phyloP scores from a whole-genome alignment of 345 rosid genomes.

The Eucalyptus pauciflora region DNA sequence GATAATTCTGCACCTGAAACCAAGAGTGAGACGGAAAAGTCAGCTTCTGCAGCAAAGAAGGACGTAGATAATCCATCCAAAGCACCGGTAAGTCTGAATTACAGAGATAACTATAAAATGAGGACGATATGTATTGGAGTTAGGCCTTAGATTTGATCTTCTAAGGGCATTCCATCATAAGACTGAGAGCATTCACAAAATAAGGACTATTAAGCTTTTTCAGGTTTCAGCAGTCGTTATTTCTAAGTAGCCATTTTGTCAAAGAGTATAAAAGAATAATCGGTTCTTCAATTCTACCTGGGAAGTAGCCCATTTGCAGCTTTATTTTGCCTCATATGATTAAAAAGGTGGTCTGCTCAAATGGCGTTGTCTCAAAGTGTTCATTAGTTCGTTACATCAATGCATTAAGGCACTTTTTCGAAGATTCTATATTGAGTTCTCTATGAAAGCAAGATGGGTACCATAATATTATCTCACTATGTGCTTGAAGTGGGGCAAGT shows the following conservation, averaged over 20 bases:
- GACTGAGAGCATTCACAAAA: neutral
- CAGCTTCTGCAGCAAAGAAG: constrained; percentile 51
- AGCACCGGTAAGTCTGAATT: constrained; percentile 26
- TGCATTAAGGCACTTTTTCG: neutral
- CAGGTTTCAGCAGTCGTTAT: neutral
- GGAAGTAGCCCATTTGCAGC: neutral
- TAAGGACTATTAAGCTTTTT: neutral
- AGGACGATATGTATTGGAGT: neutral
- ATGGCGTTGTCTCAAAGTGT: neutral
- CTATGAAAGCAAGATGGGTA: neutral
- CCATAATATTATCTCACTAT: neutral
- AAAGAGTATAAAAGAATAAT: neutral
- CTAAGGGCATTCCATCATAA: neutral
- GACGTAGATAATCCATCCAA: constrained; percentile 59
- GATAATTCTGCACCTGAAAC: constrained; percentile 32
- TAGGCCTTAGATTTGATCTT: neutral
- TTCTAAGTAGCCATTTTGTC: neutral
- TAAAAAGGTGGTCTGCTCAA: neutral
- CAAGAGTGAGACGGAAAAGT: constrained; percentile 53
- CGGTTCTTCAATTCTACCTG: neutral
- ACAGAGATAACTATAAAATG: neutral
- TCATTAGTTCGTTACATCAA: neutral
- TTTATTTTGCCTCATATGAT: neutral
- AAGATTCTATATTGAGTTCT: neutral
- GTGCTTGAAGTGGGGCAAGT: neutral